These are phyloP conservation scores for Neurospora crassa DNA, from an alignment of 2,329 filamentous ascomycete genomes.

Conservation along the genomic window DNA sequence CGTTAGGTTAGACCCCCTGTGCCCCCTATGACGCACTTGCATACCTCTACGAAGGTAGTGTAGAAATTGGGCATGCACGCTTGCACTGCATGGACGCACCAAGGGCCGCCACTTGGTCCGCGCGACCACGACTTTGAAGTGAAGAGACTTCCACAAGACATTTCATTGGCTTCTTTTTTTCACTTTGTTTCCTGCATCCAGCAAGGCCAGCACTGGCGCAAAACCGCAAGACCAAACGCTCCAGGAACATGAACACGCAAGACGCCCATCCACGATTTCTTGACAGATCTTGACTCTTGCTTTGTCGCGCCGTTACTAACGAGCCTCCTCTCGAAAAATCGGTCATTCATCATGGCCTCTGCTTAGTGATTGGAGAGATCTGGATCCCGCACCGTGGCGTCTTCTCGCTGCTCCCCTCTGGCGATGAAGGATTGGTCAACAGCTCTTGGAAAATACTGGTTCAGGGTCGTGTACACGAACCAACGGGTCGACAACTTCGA, in stretches of 20 bases:
- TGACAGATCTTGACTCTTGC: not conserved
- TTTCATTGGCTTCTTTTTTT: not conserved
- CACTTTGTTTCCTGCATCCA: not conserved
- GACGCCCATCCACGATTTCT: not conserved
- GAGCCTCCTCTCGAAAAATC: not conserved
- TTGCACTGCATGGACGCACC: not conserved
- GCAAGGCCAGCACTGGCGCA: not conserved
- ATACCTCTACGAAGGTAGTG: too few species aligned
- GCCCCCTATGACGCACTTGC: not conserved
- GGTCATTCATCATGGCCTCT: not conserved
- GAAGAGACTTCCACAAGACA: not conserved
- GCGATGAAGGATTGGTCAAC: not conserved
- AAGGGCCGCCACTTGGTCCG: not conserved
- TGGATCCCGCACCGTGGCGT: not conserved
- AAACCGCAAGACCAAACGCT: not conserved
- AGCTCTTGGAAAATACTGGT: not conserved
- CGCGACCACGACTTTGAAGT: not conserved
- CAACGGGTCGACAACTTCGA: not conserved
- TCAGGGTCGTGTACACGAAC: not conserved
- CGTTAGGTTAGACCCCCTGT: not conserved
- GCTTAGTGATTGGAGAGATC: not conserved
- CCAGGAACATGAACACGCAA: not conserved
- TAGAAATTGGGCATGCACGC: not conserved
- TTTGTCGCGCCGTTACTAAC: not conserved
- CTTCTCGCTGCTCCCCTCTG: not conserved